phyloP scores from a whole-genome alignment of 768 basidiomycete genomes.

The Xanthoconium purpureum region DNA sequence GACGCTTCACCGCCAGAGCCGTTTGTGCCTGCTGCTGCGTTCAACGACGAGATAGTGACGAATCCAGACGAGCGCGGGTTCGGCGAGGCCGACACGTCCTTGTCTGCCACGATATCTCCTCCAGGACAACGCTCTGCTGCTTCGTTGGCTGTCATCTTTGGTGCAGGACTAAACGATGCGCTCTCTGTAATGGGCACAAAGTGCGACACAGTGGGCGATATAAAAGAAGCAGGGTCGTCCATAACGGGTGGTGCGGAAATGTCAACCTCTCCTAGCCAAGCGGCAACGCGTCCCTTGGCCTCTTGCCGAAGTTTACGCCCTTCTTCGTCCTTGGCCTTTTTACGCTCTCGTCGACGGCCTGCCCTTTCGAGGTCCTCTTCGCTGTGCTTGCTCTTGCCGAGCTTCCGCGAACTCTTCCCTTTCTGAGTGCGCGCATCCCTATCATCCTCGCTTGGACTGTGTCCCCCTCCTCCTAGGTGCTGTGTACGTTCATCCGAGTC shows the following conservation, averaged over 20 bases:
- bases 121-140: constrained; percentile 2
- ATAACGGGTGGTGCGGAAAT: constrained; percentile 47
- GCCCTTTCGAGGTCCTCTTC: constrained; percentile 27
- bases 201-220: constrained; percentile 32
- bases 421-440: constrained; percentile 31
- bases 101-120: constrained; percentile 7
- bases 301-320: constrained; percentile 39
- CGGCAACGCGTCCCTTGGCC: constrained; percentile 71
- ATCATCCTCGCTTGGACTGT: constrained; percentile 31
- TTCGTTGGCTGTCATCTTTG: constrained; percentile 6
- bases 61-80: constrained; percentile 79
- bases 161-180: constrained; percentile 18
- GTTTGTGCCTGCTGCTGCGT: constrained; percentile 18
- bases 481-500: constrained; percentile 35
- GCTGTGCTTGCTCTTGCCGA: constrained; percentile 26
- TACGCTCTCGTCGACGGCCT: constrained; percentile 26
- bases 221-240: constrained; percentile 36
- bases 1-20: constrained; percentile 1
- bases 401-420: constrained; percentile 21
- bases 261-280: constrained; percentile 71
- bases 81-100: constrained; percentile 40
- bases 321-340: constrained; percentile 36
- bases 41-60: constrained; percentile 58
- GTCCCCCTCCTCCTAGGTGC: constrained; percentile 22
- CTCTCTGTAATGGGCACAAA: constrained; percentile 28